phyloP scores from a whole-genome alignment of 306 rosid species.

The Vigna unguiculata region DNA sequence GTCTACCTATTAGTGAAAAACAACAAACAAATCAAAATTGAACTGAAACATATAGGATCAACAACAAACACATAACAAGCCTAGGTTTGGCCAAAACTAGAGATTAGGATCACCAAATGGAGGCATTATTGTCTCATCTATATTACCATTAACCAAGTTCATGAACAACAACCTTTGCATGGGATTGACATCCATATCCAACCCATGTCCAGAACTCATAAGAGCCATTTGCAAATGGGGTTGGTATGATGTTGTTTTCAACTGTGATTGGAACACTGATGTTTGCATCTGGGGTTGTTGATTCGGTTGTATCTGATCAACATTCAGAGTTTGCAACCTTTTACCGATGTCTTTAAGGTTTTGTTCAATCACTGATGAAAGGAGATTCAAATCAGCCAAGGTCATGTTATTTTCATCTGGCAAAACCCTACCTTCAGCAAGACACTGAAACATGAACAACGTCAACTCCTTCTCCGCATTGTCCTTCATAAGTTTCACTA shows the following conservation, averaged over 20 bases:
- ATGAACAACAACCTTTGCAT: slow-evolving; percentile 13
- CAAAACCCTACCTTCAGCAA: slow-evolving; percentile 19
- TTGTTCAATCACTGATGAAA: slow-evolving; percentile 39
- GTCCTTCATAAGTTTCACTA: slow-evolving; percentile 23
- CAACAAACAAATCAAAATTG: background rate
- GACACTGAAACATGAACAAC: slow-evolving; percentile 36
- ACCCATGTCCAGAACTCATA: background rate
- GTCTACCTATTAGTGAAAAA: background rate
- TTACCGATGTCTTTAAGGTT: slow-evolving; percentile 21
- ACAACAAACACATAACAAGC: background rate
- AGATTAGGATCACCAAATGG: slow-evolving; percentile 31
- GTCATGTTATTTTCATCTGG: slow-evolving; percentile 1
- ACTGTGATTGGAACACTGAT: background rate
- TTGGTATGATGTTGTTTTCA: background rate
- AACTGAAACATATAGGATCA: background rate
- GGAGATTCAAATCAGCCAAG: slow-evolving; percentile 34
- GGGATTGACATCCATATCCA: background rate
- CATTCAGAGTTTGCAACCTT: slow-evolving; percentile 28
- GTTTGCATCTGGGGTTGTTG: background rate
- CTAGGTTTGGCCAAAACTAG: slow-evolving; percentile 29
- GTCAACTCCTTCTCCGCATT: slow-evolving; percentile 43
- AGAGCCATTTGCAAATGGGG: no score
- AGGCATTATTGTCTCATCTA: slow-evolving; percentile 22
- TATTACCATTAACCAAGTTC: slow-evolving; percentile 19
- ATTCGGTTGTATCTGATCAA: background rate